Conservation (phyloP, 768 basidiomycete species). For the Dendrothele bispora region DNA sequence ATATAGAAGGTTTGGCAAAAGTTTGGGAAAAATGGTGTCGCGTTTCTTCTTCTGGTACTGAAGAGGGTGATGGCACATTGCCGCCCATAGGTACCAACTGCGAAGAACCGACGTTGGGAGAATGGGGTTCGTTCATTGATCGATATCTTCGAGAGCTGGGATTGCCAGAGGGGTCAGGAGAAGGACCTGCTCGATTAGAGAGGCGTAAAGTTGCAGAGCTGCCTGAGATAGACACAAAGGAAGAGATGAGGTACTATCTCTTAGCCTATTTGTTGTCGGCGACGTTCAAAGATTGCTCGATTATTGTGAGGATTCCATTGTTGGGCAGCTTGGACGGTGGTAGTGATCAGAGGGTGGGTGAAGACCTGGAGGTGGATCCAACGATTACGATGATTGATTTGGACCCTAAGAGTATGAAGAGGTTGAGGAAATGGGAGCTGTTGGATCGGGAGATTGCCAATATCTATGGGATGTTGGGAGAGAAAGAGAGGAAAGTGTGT, state of each 20-base stretch:
- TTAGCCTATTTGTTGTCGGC: slow-evolving; percentile 85
- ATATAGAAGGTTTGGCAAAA: slow-evolving; percentile 76
- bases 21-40: slow-evolving; percentile 37
- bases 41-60: neutral
- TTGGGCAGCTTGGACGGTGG: slow-evolving; percentile 26
- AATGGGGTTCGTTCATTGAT: slow-evolving; percentile 67
- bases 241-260: slow-evolving; percentile 59
- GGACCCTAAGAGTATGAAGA: slow-evolving; percentile 72
- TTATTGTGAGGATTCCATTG: slow-evolving; percentile 24
- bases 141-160: slow-evolving; percentile 48
- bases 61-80: slow-evolving; percentile 7
- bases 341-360: slow-evolving; percentile 18
- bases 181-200: no score
- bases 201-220: neutral
- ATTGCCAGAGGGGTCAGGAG: no score
- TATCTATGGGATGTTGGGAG: slow-evolving; percentile 30
- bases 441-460: slow-evolving; percentile 69
- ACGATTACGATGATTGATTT: slow-evolving; percentile 80
- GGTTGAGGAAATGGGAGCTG: slow-evolving; percentile 68
- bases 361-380: slow-evolving; percentile 17
- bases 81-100: slow-evolving; percentile 32
- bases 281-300: slow-evolving; percentile 96
- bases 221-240: slow-evolving; percentile 16
- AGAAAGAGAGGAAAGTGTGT: slow-evolving; percentile 15
- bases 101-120: slow-evolving; percentile 56